These are phyloP conservation scores for Aspergillus olivimuriae DNA, from an alignment of 495 filamentous ascomycete species.

Conservation along the genomic window DNA sequence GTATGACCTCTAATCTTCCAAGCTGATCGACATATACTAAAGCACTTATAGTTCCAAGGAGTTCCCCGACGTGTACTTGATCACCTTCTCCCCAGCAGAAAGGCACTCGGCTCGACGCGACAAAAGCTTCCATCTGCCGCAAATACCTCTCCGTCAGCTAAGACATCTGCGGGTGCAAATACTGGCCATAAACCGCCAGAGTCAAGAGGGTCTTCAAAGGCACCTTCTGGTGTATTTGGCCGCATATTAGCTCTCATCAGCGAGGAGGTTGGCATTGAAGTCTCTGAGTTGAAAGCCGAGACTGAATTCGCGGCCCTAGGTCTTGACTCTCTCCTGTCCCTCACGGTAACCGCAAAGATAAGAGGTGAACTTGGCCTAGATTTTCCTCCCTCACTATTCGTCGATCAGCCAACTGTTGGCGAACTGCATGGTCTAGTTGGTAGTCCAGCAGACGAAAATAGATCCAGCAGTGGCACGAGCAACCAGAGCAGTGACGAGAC, in stretches of 20 bases:
- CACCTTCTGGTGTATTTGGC: conserved; percentile 40
- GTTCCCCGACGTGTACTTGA: conserved; percentile 63
- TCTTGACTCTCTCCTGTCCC: conserved; percentile 45
- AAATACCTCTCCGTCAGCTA: conserved; percentile 11
- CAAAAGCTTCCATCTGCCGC: conserved; percentile 18
- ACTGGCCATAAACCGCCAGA: no score
- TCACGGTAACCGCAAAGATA: conserved; percentile 39
- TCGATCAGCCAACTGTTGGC: conserved; percentile 51
- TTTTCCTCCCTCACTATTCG: conserved; percentile 43
- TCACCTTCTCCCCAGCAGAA: conserved; percentile 42
- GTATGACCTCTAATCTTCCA: no score
- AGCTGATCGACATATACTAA: no score
- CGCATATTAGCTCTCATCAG: conserved; percentile 42
- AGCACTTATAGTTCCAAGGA: conserved; percentile 61
- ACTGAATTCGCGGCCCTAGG: conserved; percentile 42
- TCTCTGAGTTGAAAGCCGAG: conserved; percentile 51
- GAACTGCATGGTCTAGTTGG: conserved; percentile 27
- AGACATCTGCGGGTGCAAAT: no score
- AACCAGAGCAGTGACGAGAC: background rate
- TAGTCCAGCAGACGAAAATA: background rate
- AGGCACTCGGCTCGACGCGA: no score
- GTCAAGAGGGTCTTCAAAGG: no score
- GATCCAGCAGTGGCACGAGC: background rate
- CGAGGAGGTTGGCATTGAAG: conserved; percentile 55
- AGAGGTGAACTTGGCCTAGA: conserved; percentile 44